Conservation (phyloP, 495 filamentous ascomycete species). For the Sporormia fimetaria region DNA sequence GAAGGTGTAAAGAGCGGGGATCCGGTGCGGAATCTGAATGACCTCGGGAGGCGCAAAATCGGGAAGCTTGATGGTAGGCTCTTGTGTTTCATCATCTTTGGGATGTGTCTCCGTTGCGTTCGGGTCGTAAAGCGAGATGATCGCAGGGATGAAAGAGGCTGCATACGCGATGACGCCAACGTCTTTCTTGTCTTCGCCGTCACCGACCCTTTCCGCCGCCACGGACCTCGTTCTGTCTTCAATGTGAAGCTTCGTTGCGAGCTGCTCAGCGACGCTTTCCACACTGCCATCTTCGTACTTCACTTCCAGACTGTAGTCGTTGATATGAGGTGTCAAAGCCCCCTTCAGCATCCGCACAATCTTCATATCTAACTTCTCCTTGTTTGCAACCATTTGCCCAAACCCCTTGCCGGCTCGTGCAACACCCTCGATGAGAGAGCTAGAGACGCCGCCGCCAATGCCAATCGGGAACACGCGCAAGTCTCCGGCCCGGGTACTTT, state of each 20-base stretch:
- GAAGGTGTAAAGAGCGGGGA: slow-evolving; percentile 54
- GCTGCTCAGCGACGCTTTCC: slow-evolving; percentile 39
- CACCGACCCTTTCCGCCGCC: too few species aligned
- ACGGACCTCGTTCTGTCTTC: too few species aligned
- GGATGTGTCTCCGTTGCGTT: slow-evolving; percentile 28
- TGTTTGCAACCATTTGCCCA: slow-evolving; percentile 44
- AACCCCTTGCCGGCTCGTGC: slow-evolving; percentile 57
- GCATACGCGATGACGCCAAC: background rate
- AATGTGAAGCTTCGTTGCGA: slow-evolving; percentile 26
- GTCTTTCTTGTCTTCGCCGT: background rate
- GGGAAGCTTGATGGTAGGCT: slow-evolving; percentile 38
- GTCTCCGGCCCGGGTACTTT: slow-evolving; percentile 34
- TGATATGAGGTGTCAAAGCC: slow-evolving; percentile 49
- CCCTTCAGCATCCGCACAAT: slow-evolving; percentile 62
- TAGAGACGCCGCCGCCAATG: slow-evolving; percentile 49
- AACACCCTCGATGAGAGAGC: slow-evolving; percentile 55
- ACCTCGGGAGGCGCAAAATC: slow-evolving; percentile 40
- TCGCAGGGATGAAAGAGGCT: slow-evolving; percentile 12
- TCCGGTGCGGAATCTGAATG: slow-evolving; percentile 48
- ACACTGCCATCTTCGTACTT: slow-evolving; percentile 42
- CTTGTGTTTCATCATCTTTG: slow-evolving; percentile 24
- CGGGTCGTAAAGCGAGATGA: slow-evolving; percentile 48
- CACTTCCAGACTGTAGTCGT: slow-evolving; percentile 48
- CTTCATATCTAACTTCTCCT: slow-evolving; percentile 50
- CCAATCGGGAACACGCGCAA: slow-evolving; percentile 56